Percentiles rank a stretch among this genome's conserved stretches.
Evolutionary conservation across 2,329 filamentous ascomycete species (phyloP).

Genomic region (Fusarium tjaetaba): DNA sequence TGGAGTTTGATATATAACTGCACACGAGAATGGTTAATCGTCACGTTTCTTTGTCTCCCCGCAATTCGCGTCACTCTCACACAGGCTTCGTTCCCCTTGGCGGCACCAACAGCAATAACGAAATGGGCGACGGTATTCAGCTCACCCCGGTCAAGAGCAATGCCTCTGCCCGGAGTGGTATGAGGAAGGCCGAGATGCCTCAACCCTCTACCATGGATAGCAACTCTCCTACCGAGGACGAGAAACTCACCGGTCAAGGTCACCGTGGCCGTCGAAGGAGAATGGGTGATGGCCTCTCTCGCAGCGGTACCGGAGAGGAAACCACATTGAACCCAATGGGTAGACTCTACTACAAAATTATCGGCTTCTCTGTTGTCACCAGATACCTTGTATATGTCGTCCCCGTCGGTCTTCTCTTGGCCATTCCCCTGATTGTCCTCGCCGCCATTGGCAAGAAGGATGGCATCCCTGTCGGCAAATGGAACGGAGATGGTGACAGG

Average conservation of each 20-base stretch:
- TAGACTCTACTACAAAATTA: constrained; percentile 70
- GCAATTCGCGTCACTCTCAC: constrained; percentile 49
- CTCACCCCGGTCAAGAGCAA: constrained; percentile 66
- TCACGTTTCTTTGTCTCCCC: constrained; percentile 49
- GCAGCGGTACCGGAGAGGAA: constrained; percentile 63
- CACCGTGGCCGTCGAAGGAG: constrained; percentile 61
- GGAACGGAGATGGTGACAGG: background rate
- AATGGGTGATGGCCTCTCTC: constrained; percentile 53
- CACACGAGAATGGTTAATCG: constrained; percentile 42
- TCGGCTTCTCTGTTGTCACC: constrained; percentile 70
- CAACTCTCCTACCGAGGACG: constrained; percentile 50
- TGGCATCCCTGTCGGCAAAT: constrained; percentile 25
- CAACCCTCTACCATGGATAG: constrained; percentile 45
- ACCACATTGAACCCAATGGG: constrained; percentile 72
- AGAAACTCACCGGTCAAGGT: constrained; percentile 56
- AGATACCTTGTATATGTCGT: constrained; percentile 75
- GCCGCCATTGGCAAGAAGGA: constrained; percentile 51
- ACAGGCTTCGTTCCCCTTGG: constrained; percentile 59
- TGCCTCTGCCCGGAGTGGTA: constrained; percentile 57
- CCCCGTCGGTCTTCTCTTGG: constrained; percentile 69
- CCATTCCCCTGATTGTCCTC: constrained; percentile 69
- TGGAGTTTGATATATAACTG: constrained; percentile 32
- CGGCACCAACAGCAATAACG: constrained; percentile 43
- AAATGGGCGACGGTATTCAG: constrained; percentile 61
- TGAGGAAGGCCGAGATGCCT: constrained; percentile 56